These are phyloP conservation scores for Penicillium sp. DNA, from an alignment of 2,329 filamentous ascomycete genomes.

Conservation along the genomic window DNA sequence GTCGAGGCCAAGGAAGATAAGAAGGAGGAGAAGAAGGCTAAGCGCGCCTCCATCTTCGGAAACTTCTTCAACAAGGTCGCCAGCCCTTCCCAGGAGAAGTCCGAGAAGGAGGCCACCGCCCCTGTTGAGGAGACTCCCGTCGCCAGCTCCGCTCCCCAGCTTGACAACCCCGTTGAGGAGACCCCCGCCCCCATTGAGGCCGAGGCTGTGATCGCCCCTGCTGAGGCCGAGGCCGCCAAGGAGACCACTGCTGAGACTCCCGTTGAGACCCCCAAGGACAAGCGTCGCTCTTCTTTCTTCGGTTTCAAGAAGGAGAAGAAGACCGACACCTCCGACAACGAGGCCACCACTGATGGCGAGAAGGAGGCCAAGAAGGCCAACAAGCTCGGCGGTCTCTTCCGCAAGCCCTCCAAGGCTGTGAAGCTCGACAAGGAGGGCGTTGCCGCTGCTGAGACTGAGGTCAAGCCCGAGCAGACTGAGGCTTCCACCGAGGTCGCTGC, in stretches of 20 bases:
- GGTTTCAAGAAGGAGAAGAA: conserved; percentile 57
- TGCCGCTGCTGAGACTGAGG: conserved; percentile 31
- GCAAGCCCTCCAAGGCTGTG: conserved; percentile 50
- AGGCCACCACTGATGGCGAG: conserved; percentile 47
- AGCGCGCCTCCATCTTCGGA: conserved; percentile 83
- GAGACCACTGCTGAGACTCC: conserved; percentile 30
- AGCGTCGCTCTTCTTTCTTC: conserved; percentile 56
- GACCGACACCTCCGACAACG: conserved; percentile 49
- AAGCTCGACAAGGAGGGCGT: conserved; percentile 44
- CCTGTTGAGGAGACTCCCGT: conserved; percentile 48
- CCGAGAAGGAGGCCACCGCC: conserved; percentile 51
- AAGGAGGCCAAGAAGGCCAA: conserved; percentile 43
- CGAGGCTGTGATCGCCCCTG: conserved; percentile 47
- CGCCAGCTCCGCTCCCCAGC: conserved; percentile 51
- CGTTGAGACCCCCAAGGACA: conserved; percentile 43
- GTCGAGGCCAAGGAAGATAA: conserved; percentile 45
- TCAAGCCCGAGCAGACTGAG: conserved; percentile 34
- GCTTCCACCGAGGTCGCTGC: conserved; percentile 24
- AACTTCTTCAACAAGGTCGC: conserved; percentile 71
- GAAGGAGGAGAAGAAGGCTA: conserved; percentile 57
- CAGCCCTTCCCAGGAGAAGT: conserved; percentile 48
- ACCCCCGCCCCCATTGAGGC: conserved; percentile 38
- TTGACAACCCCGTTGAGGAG: conserved; percentile 47
- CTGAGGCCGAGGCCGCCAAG: conserved; percentile 38
- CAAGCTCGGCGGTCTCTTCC: conserved; percentile 51